Conservation (phyloP, 2,329 filamentous ascomycete species). For the Helotiales sp. region DNA sequence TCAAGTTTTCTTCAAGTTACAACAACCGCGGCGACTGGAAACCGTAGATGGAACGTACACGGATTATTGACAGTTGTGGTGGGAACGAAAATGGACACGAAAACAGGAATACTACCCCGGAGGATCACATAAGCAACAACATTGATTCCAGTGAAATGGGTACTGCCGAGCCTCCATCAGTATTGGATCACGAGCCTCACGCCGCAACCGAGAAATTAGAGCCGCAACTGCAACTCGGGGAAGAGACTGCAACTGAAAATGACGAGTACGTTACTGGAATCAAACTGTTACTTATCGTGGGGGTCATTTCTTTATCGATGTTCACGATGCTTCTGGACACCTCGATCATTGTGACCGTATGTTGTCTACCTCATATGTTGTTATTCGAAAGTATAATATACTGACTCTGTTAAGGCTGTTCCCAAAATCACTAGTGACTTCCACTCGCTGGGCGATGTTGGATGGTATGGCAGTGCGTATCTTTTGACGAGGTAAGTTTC, state of each 20-base stretch:
- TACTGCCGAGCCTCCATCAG: background rate
- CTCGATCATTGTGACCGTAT: constrained; percentile 57
- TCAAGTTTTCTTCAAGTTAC: background rate
- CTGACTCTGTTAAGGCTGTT: constrained; percentile 45
- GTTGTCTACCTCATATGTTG: background rate
- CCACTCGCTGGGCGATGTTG: constrained; percentile 56
- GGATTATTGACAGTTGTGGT: too few species aligned
- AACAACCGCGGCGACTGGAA: background rate
- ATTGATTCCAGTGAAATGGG: background rate
- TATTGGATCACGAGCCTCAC: background rate
- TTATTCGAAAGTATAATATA: background rate
- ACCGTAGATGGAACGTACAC: background rate
- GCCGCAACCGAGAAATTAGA: constrained; percentile 1
- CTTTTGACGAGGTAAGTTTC: constrained; percentile 45
- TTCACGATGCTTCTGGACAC: constrained; percentile 58
- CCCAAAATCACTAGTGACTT: constrained; percentile 57
- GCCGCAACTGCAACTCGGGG: background rate
- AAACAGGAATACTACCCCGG: background rate
- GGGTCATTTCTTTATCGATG: constrained; percentile 48
- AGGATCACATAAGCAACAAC: background rate
- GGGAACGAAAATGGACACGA: background rate
- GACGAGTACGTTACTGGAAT: constrained; percentile 32
- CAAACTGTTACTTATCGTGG: constrained; percentile 38
- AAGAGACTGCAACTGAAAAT: constrained; percentile 15
- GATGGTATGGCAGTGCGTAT: constrained; percentile 60